phyloP scores from a whole-genome alignment of 139 green algal species.

The Diplosphaera chodatii region DNA sequence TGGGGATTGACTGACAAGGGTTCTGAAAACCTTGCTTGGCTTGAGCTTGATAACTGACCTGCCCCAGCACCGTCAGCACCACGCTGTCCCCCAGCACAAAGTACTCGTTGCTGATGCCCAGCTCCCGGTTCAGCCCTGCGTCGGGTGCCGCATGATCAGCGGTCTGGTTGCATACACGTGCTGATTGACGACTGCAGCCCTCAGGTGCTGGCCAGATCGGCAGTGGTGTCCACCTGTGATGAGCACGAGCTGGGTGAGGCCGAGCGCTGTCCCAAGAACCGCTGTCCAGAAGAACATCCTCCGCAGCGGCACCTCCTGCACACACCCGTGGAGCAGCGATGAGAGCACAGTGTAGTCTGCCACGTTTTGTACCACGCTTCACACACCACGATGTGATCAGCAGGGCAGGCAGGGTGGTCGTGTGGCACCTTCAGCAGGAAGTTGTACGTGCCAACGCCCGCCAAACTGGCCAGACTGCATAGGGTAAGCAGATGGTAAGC shows the following conservation, averaged over 20 bases:
- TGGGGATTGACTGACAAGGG: too few relatives aligned
- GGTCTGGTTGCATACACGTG: not conserved
- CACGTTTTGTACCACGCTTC: too few relatives aligned
- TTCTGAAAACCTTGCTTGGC: too few relatives aligned
- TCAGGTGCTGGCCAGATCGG: not conserved
- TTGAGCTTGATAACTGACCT: too few relatives aligned
- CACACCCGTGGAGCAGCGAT: too few relatives aligned
- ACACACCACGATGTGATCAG: too few relatives aligned
- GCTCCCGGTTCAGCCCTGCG: slow-evolving; percentile 42
- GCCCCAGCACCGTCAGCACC: slow-evolving; percentile 86
- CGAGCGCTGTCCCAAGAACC: slow-evolving; percentile 64
- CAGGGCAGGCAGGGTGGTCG: not conserved
- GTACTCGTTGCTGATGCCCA: slow-evolving; percentile 71
- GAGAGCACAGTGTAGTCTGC: not conserved
- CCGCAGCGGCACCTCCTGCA: slow-evolving; percentile 39
- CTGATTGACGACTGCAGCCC: not conserved
- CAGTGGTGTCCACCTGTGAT: slow-evolving; percentile 44
- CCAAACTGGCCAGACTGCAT: slow-evolving; percentile 3
- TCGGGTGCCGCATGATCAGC: too few relatives aligned
- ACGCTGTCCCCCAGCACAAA: slow-evolving; percentile 91
- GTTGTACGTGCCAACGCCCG: slow-evolving; percentile 70
- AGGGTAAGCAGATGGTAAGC: not conserved
- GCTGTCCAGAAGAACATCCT: slow-evolving; percentile 69
- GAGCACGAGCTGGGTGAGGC: slow-evolving; percentile 78
- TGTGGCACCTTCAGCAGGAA: slow-evolving; percentile 48